A percentile compares a stretch with the other conserved stretches of the same genome.
These are phyloP conservation scores for Hippophae rhamnoides DNA, from an alignment of 306 rosid species.

Conservation along the genomic window DNA sequence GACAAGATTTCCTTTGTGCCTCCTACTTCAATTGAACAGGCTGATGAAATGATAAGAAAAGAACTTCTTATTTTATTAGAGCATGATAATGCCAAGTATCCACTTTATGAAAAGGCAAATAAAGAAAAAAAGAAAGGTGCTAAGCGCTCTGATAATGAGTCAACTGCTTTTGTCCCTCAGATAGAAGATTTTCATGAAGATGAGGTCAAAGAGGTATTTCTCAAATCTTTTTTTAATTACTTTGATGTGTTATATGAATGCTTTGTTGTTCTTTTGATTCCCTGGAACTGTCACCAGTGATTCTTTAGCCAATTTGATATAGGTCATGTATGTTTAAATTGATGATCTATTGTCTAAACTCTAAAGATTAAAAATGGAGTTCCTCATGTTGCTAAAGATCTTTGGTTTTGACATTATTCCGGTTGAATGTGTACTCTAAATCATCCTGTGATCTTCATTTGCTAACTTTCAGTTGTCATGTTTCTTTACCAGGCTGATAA, in stretches of 20 bases:
- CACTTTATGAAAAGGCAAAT: constrained; percentile 47
- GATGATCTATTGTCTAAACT: constrained; percentile 1
- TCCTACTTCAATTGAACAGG: constrained; percentile 72
- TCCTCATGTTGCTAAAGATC: background rate
- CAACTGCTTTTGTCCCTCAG: constrained; percentile 36
- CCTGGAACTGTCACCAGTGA: background rate
- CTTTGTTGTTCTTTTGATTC: background rate
- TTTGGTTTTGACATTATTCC: background rate
- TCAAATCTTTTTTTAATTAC: constrained; percentile 1
- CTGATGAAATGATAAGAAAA: constrained; percentile 68
- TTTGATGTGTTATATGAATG: constrained; percentile 2
- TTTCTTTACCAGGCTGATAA: constrained; percentile 56
- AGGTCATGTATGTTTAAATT: background rate
- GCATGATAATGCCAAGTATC: constrained; percentile 87
- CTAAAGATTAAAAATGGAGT: background rate
- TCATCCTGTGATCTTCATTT: background rate
- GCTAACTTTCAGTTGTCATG: constrained; percentile 14
- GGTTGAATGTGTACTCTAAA: background rate
- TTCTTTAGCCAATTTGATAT: background rate
- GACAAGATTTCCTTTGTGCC: constrained; percentile 96
- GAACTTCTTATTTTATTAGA: constrained; percentile 68
- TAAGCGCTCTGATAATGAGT: constrained; percentile 49
- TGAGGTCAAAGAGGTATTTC: constrained; percentile 57
- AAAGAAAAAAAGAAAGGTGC: constrained; percentile 68
- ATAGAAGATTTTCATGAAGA: constrained; percentile 74